Conservation (phyloP, 495 filamentous ascomycete species). For the Tuber aestivum region DNA sequence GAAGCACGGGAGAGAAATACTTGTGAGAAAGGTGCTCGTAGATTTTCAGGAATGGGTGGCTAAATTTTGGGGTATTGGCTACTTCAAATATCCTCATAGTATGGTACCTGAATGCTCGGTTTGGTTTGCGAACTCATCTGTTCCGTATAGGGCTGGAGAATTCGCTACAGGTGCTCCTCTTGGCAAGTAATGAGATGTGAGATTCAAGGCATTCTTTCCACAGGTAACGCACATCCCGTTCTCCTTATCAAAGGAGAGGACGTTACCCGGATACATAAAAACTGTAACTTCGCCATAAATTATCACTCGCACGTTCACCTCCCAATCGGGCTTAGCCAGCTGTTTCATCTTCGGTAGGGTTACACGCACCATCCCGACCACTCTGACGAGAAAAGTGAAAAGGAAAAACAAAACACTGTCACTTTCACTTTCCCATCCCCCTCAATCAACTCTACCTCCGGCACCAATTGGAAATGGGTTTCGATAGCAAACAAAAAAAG, state of each 20-base stretch:
- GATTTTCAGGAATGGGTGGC: neutral
- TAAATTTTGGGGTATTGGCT: neutral
- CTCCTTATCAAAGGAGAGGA: neutral
- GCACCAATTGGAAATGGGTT: slow-evolving; percentile 54
- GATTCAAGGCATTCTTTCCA: neutral
- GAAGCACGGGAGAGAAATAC: neutral
- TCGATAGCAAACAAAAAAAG: slow-evolving; percentile 64
- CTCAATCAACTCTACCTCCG: slow-evolving; percentile 32
- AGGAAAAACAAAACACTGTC: neutral
- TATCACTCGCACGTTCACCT: neutral
- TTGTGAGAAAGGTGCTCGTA: neutral
- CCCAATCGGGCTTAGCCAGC: neutral
- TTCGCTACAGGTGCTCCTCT: neutral
- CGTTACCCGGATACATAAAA: neutral
- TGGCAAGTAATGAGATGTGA: neutral
- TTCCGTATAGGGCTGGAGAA: neutral
- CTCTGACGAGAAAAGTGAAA: neutral
- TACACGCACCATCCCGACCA: neutral
- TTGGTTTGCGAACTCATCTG: neutral
- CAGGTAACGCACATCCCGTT: neutral
- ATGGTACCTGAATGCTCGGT: neutral
- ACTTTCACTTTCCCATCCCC: neutral
- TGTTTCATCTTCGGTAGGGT: neutral
- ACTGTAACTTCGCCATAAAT: neutral
- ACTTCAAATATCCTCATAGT: neutral